A percentile compares a stretch with the other conserved stretches of the same genome.
Evolutionary conservation across 306 rosid genomes (phyloP).

Genomic region (Acmispon strigosus): DNA sequence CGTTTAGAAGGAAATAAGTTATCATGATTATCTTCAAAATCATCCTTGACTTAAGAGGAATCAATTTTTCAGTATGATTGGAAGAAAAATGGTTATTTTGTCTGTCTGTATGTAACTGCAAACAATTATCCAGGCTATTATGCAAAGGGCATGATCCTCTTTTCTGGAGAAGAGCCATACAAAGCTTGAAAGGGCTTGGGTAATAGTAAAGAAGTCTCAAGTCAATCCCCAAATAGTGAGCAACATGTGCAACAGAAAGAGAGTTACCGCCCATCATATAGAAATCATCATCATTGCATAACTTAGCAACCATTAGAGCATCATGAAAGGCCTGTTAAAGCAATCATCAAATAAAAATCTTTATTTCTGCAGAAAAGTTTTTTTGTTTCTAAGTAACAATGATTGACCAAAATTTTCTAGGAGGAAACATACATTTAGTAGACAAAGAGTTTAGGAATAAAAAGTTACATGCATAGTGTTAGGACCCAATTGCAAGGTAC

Average conservation of each 20-base stretch:
- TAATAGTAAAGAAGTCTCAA: constrained; percentile 61
- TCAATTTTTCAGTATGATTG: constrained; percentile 24
- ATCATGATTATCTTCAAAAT: constrained; percentile 23
- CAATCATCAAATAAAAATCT: constrained; percentile 8
- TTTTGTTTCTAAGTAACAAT: neutral
- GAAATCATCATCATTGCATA: constrained; percentile 68
- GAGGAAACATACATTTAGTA: neutral
- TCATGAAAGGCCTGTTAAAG: constrained; percentile 59
- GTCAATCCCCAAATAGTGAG: constrained; percentile 67
- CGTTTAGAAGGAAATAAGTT: constrained; percentile 38
- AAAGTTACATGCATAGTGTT: neutral
- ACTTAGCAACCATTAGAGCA: constrained; percentile 56
- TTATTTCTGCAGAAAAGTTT: constrained; percentile 1
- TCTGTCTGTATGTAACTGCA: constrained; percentile 21
- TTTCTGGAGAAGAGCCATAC: constrained; percentile 53
- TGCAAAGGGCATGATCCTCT: constrained; percentile 37
- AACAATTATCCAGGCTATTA: constrained; percentile 29
- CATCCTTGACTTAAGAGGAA: constrained; percentile 24
- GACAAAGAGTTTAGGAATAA: constrained; percentile 1
- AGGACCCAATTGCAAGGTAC: no score
- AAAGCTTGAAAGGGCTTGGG: constrained; percentile 67
- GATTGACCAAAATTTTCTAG: neutral
- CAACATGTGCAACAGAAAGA: constrained; percentile 81
- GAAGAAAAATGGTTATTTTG: constrained; percentile 18
- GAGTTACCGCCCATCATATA: constrained; percentile 82